Evolutionary conservation across 208 protist genomes (phyloP).

Genomic region (Perkinsela sp.): DNA sequence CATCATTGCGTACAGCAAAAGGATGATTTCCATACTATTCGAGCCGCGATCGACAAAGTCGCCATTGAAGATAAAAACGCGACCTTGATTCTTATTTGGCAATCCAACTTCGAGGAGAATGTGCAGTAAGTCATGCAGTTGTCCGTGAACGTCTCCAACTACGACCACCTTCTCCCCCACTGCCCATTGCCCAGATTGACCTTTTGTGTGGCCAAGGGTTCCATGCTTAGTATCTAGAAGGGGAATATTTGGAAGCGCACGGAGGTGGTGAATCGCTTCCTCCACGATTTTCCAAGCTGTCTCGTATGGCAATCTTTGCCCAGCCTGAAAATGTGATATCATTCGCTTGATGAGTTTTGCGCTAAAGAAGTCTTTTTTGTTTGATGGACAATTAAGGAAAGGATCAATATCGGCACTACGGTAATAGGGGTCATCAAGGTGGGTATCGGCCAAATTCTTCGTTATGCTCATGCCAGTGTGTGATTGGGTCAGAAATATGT

Average conservation of each 20-base stretch:
- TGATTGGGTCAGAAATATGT: constrained; percentile 47
- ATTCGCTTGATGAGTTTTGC: constrained; percentile 24
- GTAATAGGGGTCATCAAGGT: constrained; percentile 20
- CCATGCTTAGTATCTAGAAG: constrained; percentile 11
- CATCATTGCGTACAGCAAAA: constrained; percentile 80
- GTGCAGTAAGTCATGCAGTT: constrained; percentile 45
- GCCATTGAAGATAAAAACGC: constrained; percentile 66
- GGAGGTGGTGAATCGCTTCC: constrained; percentile 41
- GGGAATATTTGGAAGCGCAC: constrained; percentile 46
- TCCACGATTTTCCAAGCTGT: constrained; percentile 46
- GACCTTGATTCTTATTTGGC: constrained; percentile 22
- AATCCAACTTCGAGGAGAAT: constrained; percentile 40
- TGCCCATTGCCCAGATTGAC: constrained; percentile 25
- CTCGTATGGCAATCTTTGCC: constrained; percentile 32
- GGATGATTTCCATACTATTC: constrained; percentile 79
- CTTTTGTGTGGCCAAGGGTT: constrained; percentile 21
- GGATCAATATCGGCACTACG: constrained; percentile 24
- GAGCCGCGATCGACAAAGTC: constrained; percentile 89
- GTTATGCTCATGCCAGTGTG: constrained; percentile 12
- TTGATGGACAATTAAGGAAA: constrained; percentile 39
- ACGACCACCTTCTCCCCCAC: constrained; percentile 51
- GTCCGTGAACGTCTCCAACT: constrained; percentile 54
- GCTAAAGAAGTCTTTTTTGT: constrained; percentile 18
- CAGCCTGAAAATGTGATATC: constrained; percentile 27
- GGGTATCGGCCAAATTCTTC: constrained; percentile 32